Conservation (phyloP, 1,284 basidiomycete genomes). For the Cystobasidium sp. region DNA sequence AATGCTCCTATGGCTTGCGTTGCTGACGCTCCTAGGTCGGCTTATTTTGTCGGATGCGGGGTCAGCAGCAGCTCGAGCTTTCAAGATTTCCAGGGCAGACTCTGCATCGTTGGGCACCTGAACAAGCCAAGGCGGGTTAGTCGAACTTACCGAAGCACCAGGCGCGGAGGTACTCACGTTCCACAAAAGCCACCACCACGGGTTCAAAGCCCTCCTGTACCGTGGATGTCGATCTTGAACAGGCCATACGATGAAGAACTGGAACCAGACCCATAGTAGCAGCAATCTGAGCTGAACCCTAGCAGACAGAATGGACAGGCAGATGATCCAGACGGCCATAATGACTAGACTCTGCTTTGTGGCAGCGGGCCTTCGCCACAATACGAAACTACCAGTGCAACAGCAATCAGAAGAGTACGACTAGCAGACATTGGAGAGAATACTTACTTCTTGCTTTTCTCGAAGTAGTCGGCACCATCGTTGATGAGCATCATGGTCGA, state of each 20-base stretch:
- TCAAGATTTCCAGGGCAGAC: slow-evolving; percentile 26
- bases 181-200: slow-evolving; percentile 33
- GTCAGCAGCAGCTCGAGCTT: background rate
- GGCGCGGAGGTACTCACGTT: slow-evolving; percentile 2
- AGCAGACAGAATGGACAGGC: slow-evolving; percentile 21
- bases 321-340: slow-evolving; percentile 12
- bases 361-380: slow-evolving; percentile 38
- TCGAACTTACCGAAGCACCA: background rate
- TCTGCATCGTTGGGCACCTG: slow-evolving; percentile 40
- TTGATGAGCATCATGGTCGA: slow-evolving; percentile 22
- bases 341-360: slow-evolving; percentile 31
- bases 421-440: too few species aligned
- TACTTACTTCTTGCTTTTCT: slow-evolving; percentile 44
- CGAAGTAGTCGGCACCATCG: slow-evolving; percentile 37
- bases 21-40: background rate
- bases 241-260: slow-evolving; percentile 43
- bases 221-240: slow-evolving; percentile 44
- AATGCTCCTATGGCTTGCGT: background rate
- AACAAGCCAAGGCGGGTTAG: background rate
- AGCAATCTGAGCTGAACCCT: slow-evolving; percentile 29
- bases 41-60: background rate
- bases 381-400: slow-evolving; percentile 14
- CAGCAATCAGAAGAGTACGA: too few species aligned
- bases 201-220: slow-evolving; percentile 44
- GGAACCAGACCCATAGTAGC: slow-evolving; percentile 37